Percentiles rank a stretch among this genome's conserved stretches.
These are phyloP conservation scores for Pseudocercospora pini-densiflorae DNA, from an alignment of 2,329 filamentous ascomycete genomes.

Conservation along the genomic window DNA sequence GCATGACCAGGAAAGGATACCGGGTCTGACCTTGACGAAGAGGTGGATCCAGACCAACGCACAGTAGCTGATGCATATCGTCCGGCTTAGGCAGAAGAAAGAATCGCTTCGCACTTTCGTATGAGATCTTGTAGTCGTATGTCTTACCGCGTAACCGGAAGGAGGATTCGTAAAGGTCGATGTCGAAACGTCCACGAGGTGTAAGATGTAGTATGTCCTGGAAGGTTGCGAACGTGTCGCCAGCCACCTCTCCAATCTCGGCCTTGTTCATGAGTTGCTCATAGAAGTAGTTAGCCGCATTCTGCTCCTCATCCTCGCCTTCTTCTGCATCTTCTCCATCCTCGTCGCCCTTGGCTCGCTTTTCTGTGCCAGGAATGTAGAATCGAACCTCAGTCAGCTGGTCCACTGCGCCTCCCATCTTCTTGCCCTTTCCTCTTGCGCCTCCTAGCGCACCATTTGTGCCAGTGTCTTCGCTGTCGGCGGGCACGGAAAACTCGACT, in stretches of 20 bases:
- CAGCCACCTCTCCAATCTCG: conserved; percentile 98
- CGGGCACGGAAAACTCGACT: conserved; percentile 84
- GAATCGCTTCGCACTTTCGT: conserved; percentile 97
- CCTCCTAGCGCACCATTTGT: conserved; percentile 76
- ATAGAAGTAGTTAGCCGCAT: conserved; percentile 96
- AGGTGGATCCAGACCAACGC: conserved; percentile 90
- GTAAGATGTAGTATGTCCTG: conserved; percentile 96
- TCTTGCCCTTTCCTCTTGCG: conserved; percentile 77
- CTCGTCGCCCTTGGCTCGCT: conserved; percentile 70
- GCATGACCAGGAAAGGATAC: conserved; percentile 99
- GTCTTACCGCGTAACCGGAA: conserved; percentile 98
- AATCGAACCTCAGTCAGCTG: conserved; percentile 99
- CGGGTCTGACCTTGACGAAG: conserved; percentile 95
- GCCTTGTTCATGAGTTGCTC: conserved; percentile 98
- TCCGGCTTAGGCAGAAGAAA: conserved; percentile 99
- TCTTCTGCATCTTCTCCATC: conserved; percentile 65
- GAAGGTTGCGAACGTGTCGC: conserved; percentile 97
- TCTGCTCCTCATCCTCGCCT: conserved; percentile 75
- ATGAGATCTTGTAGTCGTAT: conserved; percentile 99
- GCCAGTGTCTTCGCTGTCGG: conserved; percentile 71
- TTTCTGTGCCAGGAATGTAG: conserved; percentile 91
- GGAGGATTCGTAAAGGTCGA: conserved; percentile 98
- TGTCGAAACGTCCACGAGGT: conserved; percentile 97
- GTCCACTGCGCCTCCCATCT: conserved; percentile 85
- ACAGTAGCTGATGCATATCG: conserved; percentile 92